A percentile compares a stretch with the other conserved stretches of the same genome.
phyloP scores from a whole-genome alignment of 1,284 basidiomycete species.

The Vanrija sp. region DNA sequence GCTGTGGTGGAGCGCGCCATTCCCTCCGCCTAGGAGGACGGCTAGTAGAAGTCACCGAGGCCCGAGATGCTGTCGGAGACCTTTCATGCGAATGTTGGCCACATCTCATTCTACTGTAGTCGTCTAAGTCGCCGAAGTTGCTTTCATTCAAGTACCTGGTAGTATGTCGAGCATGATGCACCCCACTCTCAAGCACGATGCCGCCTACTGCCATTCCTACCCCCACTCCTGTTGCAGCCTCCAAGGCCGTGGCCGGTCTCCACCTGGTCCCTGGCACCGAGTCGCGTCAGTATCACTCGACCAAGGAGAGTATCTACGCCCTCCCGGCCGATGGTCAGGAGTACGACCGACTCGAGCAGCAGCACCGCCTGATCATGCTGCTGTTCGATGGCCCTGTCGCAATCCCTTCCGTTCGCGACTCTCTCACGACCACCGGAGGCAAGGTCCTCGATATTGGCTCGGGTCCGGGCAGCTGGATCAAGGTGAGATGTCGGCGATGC shows the following conservation, averaged over 20 bases:
- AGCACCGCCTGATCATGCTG: not conserved
- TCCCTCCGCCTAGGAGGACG: no score
- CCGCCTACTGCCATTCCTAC: not conserved
- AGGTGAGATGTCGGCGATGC: not conserved
- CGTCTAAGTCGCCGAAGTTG: no score
- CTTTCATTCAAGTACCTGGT: no score
- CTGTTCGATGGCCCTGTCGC: not conserved
- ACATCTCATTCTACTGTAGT: no score
- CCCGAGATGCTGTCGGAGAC: no score
- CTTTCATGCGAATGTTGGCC: no score
- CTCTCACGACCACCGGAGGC: not conserved
- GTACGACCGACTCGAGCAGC: conserved; percentile 1
- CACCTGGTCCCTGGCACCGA: not conserved
- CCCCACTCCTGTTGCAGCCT: not conserved
- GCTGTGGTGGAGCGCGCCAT: no score
- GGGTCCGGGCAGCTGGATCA: conserved; percentile 3
- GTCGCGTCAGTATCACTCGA: conserved; percentile 1
- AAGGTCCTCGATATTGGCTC: conserved; percentile 3
- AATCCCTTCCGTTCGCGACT: not conserved
- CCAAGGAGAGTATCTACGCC: not conserved
- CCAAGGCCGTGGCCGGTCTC: not conserved
- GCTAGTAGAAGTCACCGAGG: no score
- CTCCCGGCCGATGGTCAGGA: conserved; percentile 1
- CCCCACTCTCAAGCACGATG: not conserved
- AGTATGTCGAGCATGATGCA: no score